Evolutionary conservation across 345 rosid species (phyloP).

Genomic region (Acer saccharum): DNA sequence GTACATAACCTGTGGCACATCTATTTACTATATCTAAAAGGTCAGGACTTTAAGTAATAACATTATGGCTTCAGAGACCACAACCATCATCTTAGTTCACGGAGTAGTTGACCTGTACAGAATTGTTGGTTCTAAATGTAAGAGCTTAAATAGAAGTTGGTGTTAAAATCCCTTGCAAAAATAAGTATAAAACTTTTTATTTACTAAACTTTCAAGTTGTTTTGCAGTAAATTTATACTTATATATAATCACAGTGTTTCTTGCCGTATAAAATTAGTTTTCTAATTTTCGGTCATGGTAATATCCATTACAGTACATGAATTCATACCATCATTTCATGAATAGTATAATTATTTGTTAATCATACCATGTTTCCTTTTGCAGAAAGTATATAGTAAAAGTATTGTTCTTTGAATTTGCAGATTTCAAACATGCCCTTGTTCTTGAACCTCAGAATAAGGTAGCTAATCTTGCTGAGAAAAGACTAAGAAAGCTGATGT

Average conservation of each 20-base stretch:
- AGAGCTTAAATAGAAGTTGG: neutral
- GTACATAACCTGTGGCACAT: neutral
- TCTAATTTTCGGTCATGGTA: neutral
- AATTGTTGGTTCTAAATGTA: neutral
- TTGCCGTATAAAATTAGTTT: neutral
- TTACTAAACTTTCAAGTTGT: neutral
- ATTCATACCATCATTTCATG: neutral
- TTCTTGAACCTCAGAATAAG: slow-evolving; percentile 93
- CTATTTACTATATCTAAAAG: neutral
- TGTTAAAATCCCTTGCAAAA: too few relatives aligned
- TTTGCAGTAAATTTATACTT: too few relatives aligned
- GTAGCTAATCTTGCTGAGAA: slow-evolving; percentile 62
- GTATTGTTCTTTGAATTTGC: slow-evolving; percentile 14
- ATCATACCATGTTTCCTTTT: neutral
- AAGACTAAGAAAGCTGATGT: slow-evolving; percentile 63
- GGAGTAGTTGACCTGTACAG: neutral
- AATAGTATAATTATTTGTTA: neutral
- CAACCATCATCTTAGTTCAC: neutral
- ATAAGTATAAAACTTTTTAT: too few relatives aligned
- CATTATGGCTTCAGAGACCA: neutral
- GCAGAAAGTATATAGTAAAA: too few relatives aligned
- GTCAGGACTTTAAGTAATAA: neutral
- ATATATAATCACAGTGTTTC: neutral
- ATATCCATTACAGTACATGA: neutral
- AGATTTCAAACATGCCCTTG: slow-evolving; percentile 90